Percentiles rank a stretch among this genome's conserved stretches.
phyloP scores from a whole-genome alignment of 75 land plant species.

The Azolla pinnata region DNA sequence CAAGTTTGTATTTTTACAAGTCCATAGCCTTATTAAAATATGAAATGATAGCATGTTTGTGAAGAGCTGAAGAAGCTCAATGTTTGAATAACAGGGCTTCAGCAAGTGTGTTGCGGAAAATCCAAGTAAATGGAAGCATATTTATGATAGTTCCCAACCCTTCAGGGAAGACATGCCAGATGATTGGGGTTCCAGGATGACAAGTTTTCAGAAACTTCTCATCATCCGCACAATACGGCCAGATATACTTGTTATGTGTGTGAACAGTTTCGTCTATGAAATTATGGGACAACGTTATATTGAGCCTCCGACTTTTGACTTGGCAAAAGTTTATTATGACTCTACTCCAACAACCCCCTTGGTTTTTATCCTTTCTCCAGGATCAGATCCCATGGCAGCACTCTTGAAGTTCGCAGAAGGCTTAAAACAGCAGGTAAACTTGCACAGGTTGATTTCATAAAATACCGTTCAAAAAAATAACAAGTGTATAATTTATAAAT shows the following conservation, averaged over 20 bases:
- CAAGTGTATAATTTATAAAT: too few relatives aligned
- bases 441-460: background rate
- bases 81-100: constrained; percentile 17
- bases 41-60: too few relatives aligned
- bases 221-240: constrained; percentile 26
- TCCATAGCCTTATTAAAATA: too few relatives aligned
- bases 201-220: constrained; percentile 22
- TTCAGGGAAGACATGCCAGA: constrained; percentile 19
- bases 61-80: background rate
- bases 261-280: constrained; percentile 19
- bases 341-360: constrained; percentile 22
- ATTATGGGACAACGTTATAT: constrained; percentile 30
- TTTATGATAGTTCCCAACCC: constrained; percentile 28
- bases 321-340: constrained; percentile 26
- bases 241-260: constrained; percentile 20
- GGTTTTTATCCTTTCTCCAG: constrained; percentile 31
- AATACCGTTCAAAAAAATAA: too few relatives aligned
- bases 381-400: constrained; percentile 38
- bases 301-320: constrained; percentile 32
- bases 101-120: constrained; percentile 11
- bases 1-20: too few relatives aligned
- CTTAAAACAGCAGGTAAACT: constrained; percentile 14
- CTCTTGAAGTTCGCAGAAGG: constrained; percentile 31
- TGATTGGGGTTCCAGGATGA: constrained; percentile 17
- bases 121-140: constrained; percentile 15